Evolutionary conservation across 208 protist species (phyloP).

Genomic region (Phytomonas francai): DNA sequence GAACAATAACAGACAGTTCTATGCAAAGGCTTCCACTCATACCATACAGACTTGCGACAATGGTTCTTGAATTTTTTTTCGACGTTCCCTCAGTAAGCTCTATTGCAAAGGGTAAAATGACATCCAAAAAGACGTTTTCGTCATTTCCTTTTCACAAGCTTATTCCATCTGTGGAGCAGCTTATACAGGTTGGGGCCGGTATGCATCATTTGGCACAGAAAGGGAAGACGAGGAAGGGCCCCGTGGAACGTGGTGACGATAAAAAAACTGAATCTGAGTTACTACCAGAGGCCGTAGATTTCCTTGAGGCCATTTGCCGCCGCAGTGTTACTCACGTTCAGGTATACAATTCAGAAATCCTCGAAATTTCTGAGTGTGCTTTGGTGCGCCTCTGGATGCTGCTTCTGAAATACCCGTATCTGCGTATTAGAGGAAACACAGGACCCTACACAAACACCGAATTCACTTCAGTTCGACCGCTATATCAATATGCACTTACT

Average conservation of each 20-base stretch:
- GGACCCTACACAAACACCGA: constrained; percentile 1
- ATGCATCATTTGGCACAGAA: not conserved
- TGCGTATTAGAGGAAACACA: constrained; percentile 27
- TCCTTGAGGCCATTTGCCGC: constrained; percentile 49
- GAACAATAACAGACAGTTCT: not conserved
- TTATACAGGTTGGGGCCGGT: not conserved
- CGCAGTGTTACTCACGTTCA: constrained; percentile 11
- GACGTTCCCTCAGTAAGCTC: constrained; percentile 9
- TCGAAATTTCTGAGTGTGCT: constrained; percentile 17
- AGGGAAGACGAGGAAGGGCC: not conserved
- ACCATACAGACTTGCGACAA: constrained; percentile 15
- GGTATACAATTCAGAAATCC: not conserved
- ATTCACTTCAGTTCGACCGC: constrained; percentile 15
- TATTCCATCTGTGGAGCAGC: constrained; percentile 15
- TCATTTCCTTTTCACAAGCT: constrained; percentile 16
- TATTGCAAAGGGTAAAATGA: not conserved
- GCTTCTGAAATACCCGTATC: constrained; percentile 61
- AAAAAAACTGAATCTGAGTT: not conserved
- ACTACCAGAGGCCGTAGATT: constrained; percentile 23
- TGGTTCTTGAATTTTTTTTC: constrained; percentile 40
- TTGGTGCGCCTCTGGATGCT: constrained; percentile 33
- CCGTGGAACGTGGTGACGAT: not conserved
- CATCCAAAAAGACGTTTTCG: constrained; percentile 13
- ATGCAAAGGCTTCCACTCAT: not conserved
- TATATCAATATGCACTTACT: constrained; percentile 62